Percentiles rank a stretch among this genome's conserved stretches.
These are phyloP conservation scores for Fusarium sp. DNA, from an alignment of 2,329 filamentous ascomycete genomes.

Conservation along the genomic window DNA sequence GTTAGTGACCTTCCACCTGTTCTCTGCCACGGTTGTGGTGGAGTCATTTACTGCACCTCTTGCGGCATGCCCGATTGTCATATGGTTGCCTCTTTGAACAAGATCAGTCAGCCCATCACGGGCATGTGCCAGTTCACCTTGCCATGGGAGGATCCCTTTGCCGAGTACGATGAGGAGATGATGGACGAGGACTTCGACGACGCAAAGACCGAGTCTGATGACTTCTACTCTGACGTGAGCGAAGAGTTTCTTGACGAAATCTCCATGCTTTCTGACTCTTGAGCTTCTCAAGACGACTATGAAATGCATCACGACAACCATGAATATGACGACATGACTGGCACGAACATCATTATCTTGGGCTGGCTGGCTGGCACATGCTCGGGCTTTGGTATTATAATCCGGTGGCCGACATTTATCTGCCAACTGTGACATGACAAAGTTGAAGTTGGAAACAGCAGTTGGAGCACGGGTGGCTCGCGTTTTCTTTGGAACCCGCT, in stretches of 20 bases:
- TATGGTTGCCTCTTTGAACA: conserved; percentile 35
- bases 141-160: conserved; percentile 51
- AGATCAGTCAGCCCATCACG: conserved; percentile 44
- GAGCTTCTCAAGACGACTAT: background rate
- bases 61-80: conserved; percentile 52
- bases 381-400: conserved; percentile 34
- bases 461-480: conserved; percentile 44
- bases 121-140: conserved; percentile 50
- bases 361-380: conserved; percentile 45
- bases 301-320: conserved; percentile 17
- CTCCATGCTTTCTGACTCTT: conserved; percentile 42
- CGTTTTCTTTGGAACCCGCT: conserved; percentile 49
- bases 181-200: conserved; percentile 46
- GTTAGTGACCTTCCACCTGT: conserved; percentile 75
- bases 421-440: conserved; percentile 30
- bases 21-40: conserved; percentile 62
- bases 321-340: conserved; percentile 31
- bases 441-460: conserved; percentile 43
- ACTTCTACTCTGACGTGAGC: conserved; percentile 39
- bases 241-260: conserved; percentile 43
- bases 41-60: conserved; percentile 57
- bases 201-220: conserved; percentile 34
- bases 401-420: conserved; percentile 36
- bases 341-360: conserved; percentile 16
- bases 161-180: conserved; percentile 57